A percentile compares a stretch with the other conserved stretches of the same genome.
These are phyloP conservation scores for Silybum marianum DNA, from an alignment of 129 eudicot genomes.

Conservation along the genomic window DNA sequence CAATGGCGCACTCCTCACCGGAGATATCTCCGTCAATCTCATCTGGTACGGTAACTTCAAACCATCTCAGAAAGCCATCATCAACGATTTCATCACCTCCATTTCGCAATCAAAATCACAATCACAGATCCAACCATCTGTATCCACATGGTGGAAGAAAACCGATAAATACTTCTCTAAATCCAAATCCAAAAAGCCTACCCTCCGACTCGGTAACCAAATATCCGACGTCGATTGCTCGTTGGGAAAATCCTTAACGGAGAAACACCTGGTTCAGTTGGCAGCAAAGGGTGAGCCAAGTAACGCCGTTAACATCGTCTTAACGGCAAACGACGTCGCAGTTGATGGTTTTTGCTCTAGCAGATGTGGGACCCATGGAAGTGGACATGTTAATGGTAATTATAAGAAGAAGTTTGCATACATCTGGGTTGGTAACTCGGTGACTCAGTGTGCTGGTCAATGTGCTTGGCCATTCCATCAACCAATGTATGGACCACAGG, in stretches of 20 bases:
- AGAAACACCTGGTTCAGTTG: conserved; percentile 43
- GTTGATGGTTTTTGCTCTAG: conserved; percentile 57
- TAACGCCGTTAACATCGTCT: conserved; percentile 62
- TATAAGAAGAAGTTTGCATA: conserved; percentile 44
- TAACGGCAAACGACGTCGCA: conserved; percentile 58
- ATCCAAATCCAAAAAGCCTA: conserved; percentile 11
- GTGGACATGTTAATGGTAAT: too few species aligned
- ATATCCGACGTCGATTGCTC: conserved; percentile 46
- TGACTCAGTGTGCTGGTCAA: conserved; percentile 61
- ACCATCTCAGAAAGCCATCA: conserved; percentile 62
- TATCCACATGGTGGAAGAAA: conserved; percentile 80
- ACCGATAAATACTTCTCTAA: conserved; percentile 59
- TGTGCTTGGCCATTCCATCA: conserved; percentile 87
- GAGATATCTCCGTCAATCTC: conserved; percentile 62
- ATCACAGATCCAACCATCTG: conserved; percentile 52
- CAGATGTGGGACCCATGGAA: conserved; percentile 64
- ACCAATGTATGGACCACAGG: conserved; percentile 73
- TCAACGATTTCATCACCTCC: conserved; percentile 67
- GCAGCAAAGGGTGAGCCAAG: conserved; percentile 47
- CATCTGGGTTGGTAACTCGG: conserved; percentile 78
- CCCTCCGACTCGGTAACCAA: conserved; percentile 50
- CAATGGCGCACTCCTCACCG: conserved; percentile 73
- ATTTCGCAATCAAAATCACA: conserved; percentile 30
- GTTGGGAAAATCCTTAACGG: conserved; percentile 44
- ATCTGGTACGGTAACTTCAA: conserved; percentile 81